Evolutionary conservation across 202 grass and related monocot genomes (phyloP).

Genomic region (Schoenoplectus triqueter): DNA sequence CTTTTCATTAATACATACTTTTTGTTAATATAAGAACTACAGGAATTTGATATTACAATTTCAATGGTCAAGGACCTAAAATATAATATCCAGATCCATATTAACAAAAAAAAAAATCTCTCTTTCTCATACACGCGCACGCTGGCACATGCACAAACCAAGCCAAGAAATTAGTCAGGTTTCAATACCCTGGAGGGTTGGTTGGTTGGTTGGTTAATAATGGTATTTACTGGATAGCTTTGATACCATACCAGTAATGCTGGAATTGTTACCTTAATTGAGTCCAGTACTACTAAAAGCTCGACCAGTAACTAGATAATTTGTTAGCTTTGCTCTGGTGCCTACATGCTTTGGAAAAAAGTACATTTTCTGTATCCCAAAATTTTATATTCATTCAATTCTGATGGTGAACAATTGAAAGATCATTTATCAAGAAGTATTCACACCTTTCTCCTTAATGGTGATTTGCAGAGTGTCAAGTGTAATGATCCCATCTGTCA

Average conservation of each 20-base stretch:
- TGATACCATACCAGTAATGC: conserved; percentile 4
- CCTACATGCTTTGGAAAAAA: neutral
- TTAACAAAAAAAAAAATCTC: neutral
- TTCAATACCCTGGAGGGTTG: neutral
- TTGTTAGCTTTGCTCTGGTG: conserved; percentile 4
- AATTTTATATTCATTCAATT: conserved; percentile 26
- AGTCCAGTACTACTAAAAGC: neutral
- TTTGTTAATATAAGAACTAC: neutral
- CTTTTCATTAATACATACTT: neutral
- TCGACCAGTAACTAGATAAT: neutral
- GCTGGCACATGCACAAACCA: neutral
- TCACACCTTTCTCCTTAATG: conserved; percentile 92
- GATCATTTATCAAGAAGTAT: neutral
- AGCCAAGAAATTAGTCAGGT: neutral
- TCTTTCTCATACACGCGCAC: conserved; percentile 1
- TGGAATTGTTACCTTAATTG: neutral
- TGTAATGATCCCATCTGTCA: conserved; percentile 95
- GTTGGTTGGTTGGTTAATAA: neutral
- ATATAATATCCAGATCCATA: no score
- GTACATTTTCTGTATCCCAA: neutral
- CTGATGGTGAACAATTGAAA: neutral
- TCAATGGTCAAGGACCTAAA: no score
- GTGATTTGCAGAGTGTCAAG: conserved; percentile 92
- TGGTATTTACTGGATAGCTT: neutral
- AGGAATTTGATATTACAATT: no score